Percentiles rank a stretch among this genome's conserved stretches.
phyloP scores from a whole-genome alignment of 345 rosid species.

The Syzygium oleosum region DNA sequence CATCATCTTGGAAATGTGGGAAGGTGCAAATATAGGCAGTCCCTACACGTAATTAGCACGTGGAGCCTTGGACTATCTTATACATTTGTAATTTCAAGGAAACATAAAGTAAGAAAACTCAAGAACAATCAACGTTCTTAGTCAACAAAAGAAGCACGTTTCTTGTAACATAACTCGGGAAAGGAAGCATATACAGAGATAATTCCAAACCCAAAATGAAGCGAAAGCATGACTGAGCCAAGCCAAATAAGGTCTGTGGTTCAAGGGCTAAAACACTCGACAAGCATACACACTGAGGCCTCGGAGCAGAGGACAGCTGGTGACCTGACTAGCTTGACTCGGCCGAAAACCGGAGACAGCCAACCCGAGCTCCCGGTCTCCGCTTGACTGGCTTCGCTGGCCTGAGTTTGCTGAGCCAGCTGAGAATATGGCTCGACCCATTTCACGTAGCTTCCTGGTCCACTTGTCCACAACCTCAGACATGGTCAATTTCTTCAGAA shows the following conservation, averaged over 20 bases:
- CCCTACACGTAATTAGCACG: not conserved
- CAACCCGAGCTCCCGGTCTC: not conserved
- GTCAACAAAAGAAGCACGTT: not conserved
- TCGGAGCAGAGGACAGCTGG: not conserved
- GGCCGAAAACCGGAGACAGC: constrained; percentile 9
- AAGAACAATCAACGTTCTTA: not conserved
- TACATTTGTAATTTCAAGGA: not conserved
- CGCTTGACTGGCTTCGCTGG: not conserved
- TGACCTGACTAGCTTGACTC: not conserved
- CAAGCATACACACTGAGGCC: constrained; percentile 7
- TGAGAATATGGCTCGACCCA: constrained; percentile 16
- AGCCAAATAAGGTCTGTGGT: not conserved
- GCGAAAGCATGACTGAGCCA: not conserved
- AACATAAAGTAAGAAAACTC: not conserved
- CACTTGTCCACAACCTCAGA: constrained; percentile 39
- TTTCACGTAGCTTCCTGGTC: constrained; percentile 31
- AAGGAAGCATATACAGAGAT: not conserved
- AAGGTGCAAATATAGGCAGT: not conserved
- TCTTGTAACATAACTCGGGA: not conserved
- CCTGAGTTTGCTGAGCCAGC: not conserved
- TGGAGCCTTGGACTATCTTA: not conserved
- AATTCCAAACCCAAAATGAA: not conserved
- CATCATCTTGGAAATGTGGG: not conserved
- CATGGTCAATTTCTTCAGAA: constrained; percentile 9
- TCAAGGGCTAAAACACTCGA: constrained; percentile 11